phyloP scores from a whole-genome alignment of 495 filamentous ascomycete genomes.

The Sabuloglossum arenarium region DNA sequence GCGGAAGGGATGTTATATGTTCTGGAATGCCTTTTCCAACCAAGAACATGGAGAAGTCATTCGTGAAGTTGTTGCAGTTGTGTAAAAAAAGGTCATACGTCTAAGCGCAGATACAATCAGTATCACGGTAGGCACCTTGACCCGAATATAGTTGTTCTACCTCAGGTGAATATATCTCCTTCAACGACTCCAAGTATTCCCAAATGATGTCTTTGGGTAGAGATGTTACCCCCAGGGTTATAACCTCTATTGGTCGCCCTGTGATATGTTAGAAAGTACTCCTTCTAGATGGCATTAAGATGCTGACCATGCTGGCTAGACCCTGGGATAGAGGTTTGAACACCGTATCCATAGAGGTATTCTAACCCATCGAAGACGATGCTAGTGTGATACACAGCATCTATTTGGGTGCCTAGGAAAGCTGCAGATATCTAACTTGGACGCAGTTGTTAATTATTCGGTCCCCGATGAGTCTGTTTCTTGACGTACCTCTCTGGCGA shows the following conservation, averaged over 20 bases:
- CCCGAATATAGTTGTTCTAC: constrained; percentile 18
- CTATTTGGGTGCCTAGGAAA: constrained; percentile 43
- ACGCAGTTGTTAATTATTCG: constrained; percentile 7
- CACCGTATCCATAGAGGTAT: constrained; percentile 54
- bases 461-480: constrained; percentile 1
- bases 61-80: constrained; percentile 97
- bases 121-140: background rate
- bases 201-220: constrained; percentile 25
- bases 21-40: constrained; percentile 76
- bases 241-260: constrained; percentile 55
- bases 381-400: constrained; percentile 83
- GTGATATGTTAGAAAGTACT: constrained; percentile 20
- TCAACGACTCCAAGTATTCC: constrained; percentile 75
- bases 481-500: constrained; percentile 19
- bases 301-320: constrained; percentile 70
- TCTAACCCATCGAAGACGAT: constrained; percentile 62
- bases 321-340: constrained; percentile 62
- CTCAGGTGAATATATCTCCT: constrained; percentile 63
- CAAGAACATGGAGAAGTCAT: constrained; percentile 80
- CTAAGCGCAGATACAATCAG: constrained; percentile 18
- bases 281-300: constrained; percentile 52
- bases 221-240: constrained; percentile 5
- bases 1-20: constrained; percentile 74
- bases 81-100: constrained; percentile 78
- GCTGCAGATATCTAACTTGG: constrained; percentile 10